Evolutionary conservation across 2,329 filamentous ascomycete genomes (phyloP).

Genomic region (Coniosporium tulheliwenetii): DNA sequence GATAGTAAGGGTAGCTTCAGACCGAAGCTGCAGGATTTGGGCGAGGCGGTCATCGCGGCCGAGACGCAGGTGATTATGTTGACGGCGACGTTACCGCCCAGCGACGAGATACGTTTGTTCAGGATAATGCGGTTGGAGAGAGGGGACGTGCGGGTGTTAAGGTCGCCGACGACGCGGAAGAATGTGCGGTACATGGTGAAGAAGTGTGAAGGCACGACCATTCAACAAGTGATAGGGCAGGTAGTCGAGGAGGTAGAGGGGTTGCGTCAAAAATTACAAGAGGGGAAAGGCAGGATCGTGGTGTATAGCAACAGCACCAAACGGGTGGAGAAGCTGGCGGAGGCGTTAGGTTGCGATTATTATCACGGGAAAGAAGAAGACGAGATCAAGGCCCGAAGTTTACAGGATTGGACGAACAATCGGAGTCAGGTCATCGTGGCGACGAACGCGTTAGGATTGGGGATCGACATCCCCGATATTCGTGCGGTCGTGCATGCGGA

Average conservation of each 20-base stretch:
- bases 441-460: constrained; percentile 1
- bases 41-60: neutral
- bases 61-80: neutral
- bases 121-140: constrained; percentile 8
- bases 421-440: neutral
- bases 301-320: neutral
- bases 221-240: no score
- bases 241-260: no score
- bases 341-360: neutral
- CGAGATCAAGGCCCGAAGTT: no score
- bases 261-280: no score
- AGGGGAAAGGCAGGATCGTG: neutral
- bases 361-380: no score
- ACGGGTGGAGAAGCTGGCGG: neutral
- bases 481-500: neutral
- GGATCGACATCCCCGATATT: constrained; percentile 1
- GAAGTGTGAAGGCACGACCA: no score
- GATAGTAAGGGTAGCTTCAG: neutral
- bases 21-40: neutral
- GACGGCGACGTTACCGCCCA: constrained; percentile 1
- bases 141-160: constrained; percentile 4
- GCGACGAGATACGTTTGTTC: no score
- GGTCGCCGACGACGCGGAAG: no score
- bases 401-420: no score
- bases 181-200: no score